Evolutionary conservation across 75 land plant species (phyloP), one percentile per base, ranked within the genome.

Genomic region (Selaginella tamariscina): DNA sequence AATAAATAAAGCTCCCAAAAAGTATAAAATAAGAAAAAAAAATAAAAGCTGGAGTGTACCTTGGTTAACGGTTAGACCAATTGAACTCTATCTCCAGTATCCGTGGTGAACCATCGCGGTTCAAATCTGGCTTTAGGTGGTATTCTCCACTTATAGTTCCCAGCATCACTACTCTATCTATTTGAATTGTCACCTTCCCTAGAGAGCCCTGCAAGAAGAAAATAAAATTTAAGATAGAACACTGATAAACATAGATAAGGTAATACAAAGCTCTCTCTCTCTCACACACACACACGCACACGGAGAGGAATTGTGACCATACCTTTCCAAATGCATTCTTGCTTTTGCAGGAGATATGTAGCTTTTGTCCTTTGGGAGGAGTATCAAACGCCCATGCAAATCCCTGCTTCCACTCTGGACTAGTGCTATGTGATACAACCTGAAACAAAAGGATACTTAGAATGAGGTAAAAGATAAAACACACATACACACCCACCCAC

Each of bases 271-370:
- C 2, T 57, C 62, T 57, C 62, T 57, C 62, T 57, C 62, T 57
- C 62, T 20, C 62, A 9, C 62, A 2, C 62, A 9, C 62, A 9
- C 62, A 9, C 62, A 9, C 62, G 22, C 62, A 22, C 62, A n/a
- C n/a, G n/a, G n/a, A n/a, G n/a, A n/a, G n/a, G n/a, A n/a, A n/a
- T n/a, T n/a, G 49, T 65, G 1, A 27, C 66, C 15, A 72, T 78
- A 90, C 99, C 96, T 95, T 95, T 44, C 99, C 99, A 80, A 95
- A 74, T 64, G 89, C 86, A 84, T 87, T 87, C 83, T 95, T 95
- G 71, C 86, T 95, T 74, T 95, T 95, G 87, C 99, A 95, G 54
- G 99, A 87, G 24, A 95, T 95, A 54, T 88, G 96, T 71, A 95
- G 88, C 82, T 95, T 95, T 65, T 95, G 99, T 32, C 99, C 99